Conservation (phyloP, 805 yeast species). For the Yamadazyma paraphyllophila region DNA sequence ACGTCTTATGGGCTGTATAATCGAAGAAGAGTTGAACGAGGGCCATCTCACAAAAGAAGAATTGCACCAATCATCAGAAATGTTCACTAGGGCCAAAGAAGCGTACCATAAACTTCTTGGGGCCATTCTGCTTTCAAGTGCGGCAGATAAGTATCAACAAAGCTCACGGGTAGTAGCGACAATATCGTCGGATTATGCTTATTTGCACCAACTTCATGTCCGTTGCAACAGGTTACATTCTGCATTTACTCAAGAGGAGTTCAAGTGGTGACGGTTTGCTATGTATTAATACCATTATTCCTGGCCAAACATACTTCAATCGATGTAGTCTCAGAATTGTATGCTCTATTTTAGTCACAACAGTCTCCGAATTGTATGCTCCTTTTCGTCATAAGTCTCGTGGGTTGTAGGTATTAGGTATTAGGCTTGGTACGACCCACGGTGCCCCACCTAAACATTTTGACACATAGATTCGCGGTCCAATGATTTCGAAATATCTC, state of each 20-base stretch:
- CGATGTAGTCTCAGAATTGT: no score
- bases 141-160: background rate
- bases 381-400: no score
- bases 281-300: no score
- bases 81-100: slow-evolving; percentile 3
- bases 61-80: background rate
- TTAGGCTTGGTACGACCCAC: no score
- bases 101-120: slow-evolving; percentile 11
- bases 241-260: background rate
- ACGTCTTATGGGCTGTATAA: slow-evolving; percentile 8
- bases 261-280: background rate
- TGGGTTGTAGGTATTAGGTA: no score
- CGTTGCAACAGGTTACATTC: background rate
- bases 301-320: no score
- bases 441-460: background rate
- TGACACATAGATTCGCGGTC: background rate
- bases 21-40: slow-evolving; percentile 6
- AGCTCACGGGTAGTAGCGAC: background rate
- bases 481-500: background rate
- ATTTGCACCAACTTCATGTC: slow-evolving; percentile 1
- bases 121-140: background rate
- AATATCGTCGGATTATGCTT: background rate
- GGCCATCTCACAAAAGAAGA: background rate
- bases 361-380: no score
- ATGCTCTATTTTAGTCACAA: no score